Base-by-base conservation (phyloP, 352 stramenopile genomes). In the Halophytophthora batemanensis region DNA sequence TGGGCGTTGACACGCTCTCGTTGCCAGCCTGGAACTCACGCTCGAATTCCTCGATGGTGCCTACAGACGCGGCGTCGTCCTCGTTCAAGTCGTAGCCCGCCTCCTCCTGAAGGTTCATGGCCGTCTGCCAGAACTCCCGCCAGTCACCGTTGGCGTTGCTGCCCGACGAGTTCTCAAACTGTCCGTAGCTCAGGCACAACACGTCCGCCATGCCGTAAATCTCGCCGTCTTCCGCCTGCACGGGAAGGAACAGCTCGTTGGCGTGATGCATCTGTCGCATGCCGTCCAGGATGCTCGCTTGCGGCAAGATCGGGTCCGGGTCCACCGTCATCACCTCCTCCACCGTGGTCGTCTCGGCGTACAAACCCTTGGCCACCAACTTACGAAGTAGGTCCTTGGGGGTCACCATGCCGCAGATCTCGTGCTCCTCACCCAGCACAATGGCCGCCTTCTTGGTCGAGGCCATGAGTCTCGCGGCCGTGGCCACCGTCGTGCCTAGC, bases 21-120 rank as follows among this genome's bases (percentile, higher is more conserved):
- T 50, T 68, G 11, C 44, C 49, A 29, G 55, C 71, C 37, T 81
- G 77, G 49, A 78, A 87, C 61, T 96, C 86, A 13, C 83, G 84
- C 52, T 94, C 84, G 47, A 96, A 96, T 36, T 95, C 86, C 50
- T 96, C 86, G 41, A 96, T 96, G 3, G 86, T 96, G 13, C 84
- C 83, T 2, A 96, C 82, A 2, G 86, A 96, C 13, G 68, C 74
- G 11, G 64, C 84, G 21, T 95, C 85, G 38, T 93, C 82, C 7
- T 73, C 66, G 29, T 63, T 37, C 15, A 50, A 51, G 28, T 90
- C 86, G 53, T 90, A 92, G 49, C 82, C 77, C 35, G 71, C 64
- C 58, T 95, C 80, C 37, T 95, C 86, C 49, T 95, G 82, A 7
- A 94, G 52, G 38, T 91, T 89, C 71, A 95, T 88, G 0, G 83